Evolutionary conservation across 139 green algal species (phyloP).

Genomic region (Coccomyxa sp.): DNA sequence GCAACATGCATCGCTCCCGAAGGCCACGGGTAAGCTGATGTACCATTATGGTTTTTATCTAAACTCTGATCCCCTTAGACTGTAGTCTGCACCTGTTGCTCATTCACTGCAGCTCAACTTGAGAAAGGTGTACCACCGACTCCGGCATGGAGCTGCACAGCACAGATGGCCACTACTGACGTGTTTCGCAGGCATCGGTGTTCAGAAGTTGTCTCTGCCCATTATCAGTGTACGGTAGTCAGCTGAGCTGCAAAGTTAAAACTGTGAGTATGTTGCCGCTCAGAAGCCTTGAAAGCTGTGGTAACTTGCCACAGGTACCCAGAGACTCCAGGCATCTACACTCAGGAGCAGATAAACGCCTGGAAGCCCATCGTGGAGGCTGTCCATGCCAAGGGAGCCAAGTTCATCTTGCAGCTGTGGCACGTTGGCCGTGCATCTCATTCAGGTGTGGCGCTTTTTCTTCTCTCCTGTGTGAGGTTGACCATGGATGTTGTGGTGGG

Average conservation of each 20-base stretch:
- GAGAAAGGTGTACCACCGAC: too few species aligned
- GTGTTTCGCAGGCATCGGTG: too few species aligned
- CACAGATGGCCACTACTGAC: not conserved
- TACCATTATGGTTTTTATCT: not conserved
- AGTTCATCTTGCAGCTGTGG: conserved; percentile 82
- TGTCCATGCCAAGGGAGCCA: conserved; percentile 64
- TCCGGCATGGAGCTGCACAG: not conserved
- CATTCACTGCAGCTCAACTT: too few species aligned
- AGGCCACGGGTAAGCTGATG: conserved; percentile 28
- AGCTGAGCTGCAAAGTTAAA: not conserved
- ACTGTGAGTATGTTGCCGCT: too few species aligned
- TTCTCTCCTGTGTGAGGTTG: too few species aligned
- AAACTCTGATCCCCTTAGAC: not conserved
- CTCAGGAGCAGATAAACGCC: conserved; percentile 69
- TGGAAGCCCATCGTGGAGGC: conserved; percentile 78
- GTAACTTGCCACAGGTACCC: conserved; percentile 42
- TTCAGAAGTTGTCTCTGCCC: too few species aligned
- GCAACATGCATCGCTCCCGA: conserved; percentile 41
- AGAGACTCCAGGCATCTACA: conserved; percentile 65
- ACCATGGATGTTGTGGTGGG: too few species aligned
- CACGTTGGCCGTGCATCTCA: conserved; percentile 49
- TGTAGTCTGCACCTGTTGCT: not conserved
- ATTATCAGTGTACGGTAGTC: not conserved
- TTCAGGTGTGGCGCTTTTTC: not conserved
- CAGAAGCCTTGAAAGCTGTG: not conserved